These are phyloP conservation scores for Ambrosia trifida DNA, from an alignment of 129 eudicot genomes.

Conservation along the genomic window DNA sequence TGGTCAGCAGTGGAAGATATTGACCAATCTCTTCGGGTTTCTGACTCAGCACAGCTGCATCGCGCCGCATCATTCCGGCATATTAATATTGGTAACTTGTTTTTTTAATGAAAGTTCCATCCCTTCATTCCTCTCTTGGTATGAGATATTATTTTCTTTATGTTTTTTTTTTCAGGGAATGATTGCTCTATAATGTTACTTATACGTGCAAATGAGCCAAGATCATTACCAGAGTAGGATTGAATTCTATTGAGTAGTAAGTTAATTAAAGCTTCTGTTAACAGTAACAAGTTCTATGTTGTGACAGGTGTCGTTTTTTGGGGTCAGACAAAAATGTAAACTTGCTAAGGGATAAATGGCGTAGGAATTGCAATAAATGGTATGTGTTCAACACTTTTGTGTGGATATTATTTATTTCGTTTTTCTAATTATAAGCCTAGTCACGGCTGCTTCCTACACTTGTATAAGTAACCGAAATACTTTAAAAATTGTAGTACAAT, in stretches of 20 bases:
- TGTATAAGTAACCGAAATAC: slow-evolving; percentile 6
- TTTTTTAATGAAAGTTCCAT: neutral
- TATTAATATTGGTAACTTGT: slow-evolving; percentile 54
- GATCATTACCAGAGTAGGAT: slow-evolving; percentile 69
- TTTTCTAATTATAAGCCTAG: slow-evolving; percentile 15
- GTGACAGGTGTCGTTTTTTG: slow-evolving; percentile 73
- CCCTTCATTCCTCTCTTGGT: neutral
- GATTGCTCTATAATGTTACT: slow-evolving; percentile 61
- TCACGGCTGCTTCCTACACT: slow-evolving; percentile 4
- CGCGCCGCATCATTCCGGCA: slow-evolving; percentile 57
- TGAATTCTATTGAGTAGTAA: neutral
- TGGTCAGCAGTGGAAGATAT: slow-evolving; percentile 69
- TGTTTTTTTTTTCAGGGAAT: slow-evolving; percentile 44
- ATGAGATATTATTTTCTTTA: slow-evolving; percentile 17
- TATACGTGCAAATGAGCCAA: slow-evolving; percentile 54
- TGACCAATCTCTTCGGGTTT: slow-evolving; percentile 58
- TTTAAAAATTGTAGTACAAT: neutral
- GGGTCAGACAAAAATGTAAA: slow-evolving; percentile 53
- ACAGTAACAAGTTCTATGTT: slow-evolving; percentile 6
- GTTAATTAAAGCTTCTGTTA: slow-evolving; percentile 10
- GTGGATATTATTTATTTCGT: slow-evolving; percentile 10
- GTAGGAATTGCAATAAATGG: slow-evolving; percentile 73
- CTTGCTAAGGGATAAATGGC: slow-evolving; percentile 56
- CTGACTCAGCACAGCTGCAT: slow-evolving; percentile 47
- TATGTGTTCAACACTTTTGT: slow-evolving; percentile 25